Evolutionary conservation across 2,329 filamentous ascomycete species (phyloP).

Genomic region (Arthrobotrys conoides): DNA sequence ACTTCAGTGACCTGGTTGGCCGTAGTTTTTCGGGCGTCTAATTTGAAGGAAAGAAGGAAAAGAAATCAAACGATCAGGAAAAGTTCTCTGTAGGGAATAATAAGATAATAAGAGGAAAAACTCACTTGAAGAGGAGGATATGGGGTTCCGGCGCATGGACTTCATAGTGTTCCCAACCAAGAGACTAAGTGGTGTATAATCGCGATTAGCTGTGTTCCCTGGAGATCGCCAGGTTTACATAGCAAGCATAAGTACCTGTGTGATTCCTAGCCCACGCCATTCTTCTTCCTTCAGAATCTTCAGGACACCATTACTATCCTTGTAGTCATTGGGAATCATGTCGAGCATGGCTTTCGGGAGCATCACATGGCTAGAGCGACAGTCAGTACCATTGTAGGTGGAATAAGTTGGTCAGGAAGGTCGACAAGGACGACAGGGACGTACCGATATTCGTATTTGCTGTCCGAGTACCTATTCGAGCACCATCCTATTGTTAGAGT

Average conservation of each 20-base stretch:
- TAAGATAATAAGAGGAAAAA: neutral
- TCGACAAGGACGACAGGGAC: slow-evolving; percentile 16
- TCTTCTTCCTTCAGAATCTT: slow-evolving; percentile 99
- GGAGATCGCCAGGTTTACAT: neutral
- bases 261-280: slow-evolving; percentile 97
- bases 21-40: slow-evolving; percentile 55
- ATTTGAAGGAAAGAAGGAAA: neutral
- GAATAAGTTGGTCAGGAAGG: neutral
- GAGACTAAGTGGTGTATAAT: slow-evolving; percentile 26
- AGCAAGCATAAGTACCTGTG: slow-evolving; percentile 76
- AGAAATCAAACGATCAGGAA: neutral
- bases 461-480: slow-evolving; percentile 84
- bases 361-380: slow-evolving; percentile 79
- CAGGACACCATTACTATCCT: slow-evolving; percentile 87
- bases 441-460: slow-evolving; percentile 88
- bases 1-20: slow-evolving; percentile 28
- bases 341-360: slow-evolving; percentile 99
- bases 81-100: neutral
- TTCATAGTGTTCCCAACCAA: slow-evolving; percentile 99
- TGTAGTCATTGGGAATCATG: slow-evolving; percentile 92
- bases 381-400: slow-evolving; percentile 3
- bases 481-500: slow-evolving; percentile 2
- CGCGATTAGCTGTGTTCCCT: slow-evolving; percentile 55
- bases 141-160: slow-evolving; percentile 99
- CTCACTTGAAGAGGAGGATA: slow-evolving; percentile 98